A percentile compares a stretch with the other conserved stretches of the same genome.
These are phyloP conservation scores for Juglanconis sp. DNA, from an alignment of 2,329 filamentous ascomycete genomes.

Conservation along the genomic window DNA sequence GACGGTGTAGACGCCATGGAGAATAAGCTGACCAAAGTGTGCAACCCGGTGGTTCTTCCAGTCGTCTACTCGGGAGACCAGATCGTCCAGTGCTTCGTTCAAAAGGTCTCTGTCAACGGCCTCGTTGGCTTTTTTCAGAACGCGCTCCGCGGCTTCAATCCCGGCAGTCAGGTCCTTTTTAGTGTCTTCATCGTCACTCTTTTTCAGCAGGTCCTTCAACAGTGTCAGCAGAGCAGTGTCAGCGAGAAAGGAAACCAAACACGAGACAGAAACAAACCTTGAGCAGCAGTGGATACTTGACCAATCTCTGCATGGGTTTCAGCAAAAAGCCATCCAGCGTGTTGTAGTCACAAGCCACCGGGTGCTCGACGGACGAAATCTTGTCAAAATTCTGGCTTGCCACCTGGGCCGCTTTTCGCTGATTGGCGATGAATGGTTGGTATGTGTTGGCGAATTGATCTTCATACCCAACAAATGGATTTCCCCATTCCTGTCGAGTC, in stretches of 20 bases:
- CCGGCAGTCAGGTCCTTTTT: slow-evolving; percentile 72
- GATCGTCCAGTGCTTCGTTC: slow-evolving; percentile 77
- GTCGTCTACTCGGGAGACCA: slow-evolving; percentile 82
- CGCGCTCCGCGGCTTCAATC: slow-evolving; percentile 76
- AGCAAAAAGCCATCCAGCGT: slow-evolving; percentile 88
- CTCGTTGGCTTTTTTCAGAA: slow-evolving; percentile 82
- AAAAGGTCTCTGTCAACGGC: slow-evolving; percentile 86
- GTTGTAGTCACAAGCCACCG: slow-evolving; percentile 82
- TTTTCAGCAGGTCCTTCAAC: slow-evolving; percentile 78
- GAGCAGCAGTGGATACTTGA: slow-evolving; percentile 89
- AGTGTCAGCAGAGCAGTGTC: slow-evolving; percentile 23
- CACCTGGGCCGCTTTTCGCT: slow-evolving; percentile 83
- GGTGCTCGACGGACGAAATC: slow-evolving; percentile 70
- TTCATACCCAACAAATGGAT: slow-evolving; percentile 80
- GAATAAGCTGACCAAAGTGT: slow-evolving; percentile 82
- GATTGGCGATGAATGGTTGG: slow-evolving; percentile 95
- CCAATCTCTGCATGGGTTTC: slow-evolving; percentile 93
- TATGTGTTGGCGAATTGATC: slow-evolving; percentile 82
- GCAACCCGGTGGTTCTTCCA: slow-evolving; percentile 94
- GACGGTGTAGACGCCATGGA: slow-evolving; percentile 89
- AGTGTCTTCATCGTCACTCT: slow-evolving; percentile 69
- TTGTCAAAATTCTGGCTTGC: slow-evolving; percentile 85
- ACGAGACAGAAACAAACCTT: slow-evolving; percentile 52
- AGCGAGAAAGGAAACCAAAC: slow-evolving; percentile 6
- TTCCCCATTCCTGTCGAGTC: slow-evolving; percentile 84